phyloP scores from a whole-genome alignment of 768 basidiomycete genomes.

The Lactarius sp. region DNA sequence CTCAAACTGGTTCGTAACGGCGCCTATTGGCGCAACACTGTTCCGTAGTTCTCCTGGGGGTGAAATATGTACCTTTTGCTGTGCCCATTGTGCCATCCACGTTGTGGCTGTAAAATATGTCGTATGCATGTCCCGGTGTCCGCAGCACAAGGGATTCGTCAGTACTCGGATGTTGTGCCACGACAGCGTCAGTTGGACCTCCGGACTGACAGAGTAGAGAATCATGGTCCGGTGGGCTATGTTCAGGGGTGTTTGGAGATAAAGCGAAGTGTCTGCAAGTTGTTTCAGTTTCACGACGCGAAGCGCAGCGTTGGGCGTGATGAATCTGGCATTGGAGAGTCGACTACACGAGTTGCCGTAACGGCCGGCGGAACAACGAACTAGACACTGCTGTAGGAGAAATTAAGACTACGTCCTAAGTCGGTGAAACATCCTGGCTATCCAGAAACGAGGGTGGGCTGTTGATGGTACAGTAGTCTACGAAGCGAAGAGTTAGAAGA shows the following conservation, averaged over 20 bases:
- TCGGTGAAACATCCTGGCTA: neutral
- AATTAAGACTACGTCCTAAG: neutral
- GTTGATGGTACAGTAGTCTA: neutral
- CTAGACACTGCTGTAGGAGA: neutral
- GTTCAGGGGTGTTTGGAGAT: neutral
- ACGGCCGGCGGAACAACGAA: neutral
- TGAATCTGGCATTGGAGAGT: neutral
- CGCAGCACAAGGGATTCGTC: neutral
- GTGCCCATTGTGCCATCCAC: neutral
- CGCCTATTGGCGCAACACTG: neutral
- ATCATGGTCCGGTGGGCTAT: neutral
- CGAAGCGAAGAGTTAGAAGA: neutral
- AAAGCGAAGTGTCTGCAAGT: neutral
- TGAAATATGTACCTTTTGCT: neutral
- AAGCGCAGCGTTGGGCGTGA: neutral
- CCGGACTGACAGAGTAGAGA: neutral
- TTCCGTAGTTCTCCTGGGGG: neutral
- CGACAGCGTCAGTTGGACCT: neutral
- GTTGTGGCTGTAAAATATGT: neutral
- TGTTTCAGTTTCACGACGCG: conserved; percentile 6
- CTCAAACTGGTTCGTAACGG: neutral
- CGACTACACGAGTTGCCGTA: too few species aligned
- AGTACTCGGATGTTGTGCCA: neutral
- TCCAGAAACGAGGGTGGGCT: neutral
- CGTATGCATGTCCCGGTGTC: too few species aligned